These are phyloP conservation scores for Penicillium ucsense DNA, from an alignment of 495 filamentous ascomycete species.

Conservation along the genomic window DNA sequence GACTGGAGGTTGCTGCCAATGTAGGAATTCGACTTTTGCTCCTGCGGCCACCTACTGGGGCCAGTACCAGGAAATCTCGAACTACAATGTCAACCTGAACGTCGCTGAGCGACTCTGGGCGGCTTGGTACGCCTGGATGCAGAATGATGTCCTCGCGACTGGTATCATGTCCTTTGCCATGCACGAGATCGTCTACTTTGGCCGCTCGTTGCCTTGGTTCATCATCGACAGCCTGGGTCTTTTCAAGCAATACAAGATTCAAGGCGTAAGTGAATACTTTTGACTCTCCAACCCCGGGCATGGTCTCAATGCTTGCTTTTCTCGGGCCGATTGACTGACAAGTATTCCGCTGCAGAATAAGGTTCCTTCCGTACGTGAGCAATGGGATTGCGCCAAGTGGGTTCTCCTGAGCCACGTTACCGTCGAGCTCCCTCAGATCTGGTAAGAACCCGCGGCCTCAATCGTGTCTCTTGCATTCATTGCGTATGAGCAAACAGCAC, in stretches of 20 bases:
- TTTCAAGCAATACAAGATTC: conserved; percentile 90
- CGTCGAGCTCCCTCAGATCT: conserved; percentile 95
- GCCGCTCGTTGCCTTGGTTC: conserved; percentile 84
- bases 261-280: conserved; percentile 50
- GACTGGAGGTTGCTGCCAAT: background rate
- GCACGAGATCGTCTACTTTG: conserved; percentile 93
- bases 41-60: conserved; percentile 60
- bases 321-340: background rate
- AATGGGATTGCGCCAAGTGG: conserved; percentile 86
- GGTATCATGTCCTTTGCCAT: conserved; percentile 94
- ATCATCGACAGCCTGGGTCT: conserved; percentile 80
- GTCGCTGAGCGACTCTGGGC: conserved; percentile 79
- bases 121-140: conserved; percentile 98
- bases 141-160: conserved; percentile 90
- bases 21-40: conserved; percentile 48
- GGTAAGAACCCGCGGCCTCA: conserved; percentile 36
- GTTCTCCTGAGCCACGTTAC: conserved; percentile 93
- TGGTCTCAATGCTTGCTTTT: background rate
- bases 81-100: conserved; percentile 82
- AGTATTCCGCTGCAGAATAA: conserved; percentile 50
- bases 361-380: conserved; percentile 78
- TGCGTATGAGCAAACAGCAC: background rate
- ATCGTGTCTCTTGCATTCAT: background rate
- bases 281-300: background rate
- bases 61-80: conserved; percentile 78